These are phyloP conservation scores for Plenodomus biglobosus DNA, from an alignment of 2,329 filamentous ascomycete species.

Conservation along the genomic window DNA sequence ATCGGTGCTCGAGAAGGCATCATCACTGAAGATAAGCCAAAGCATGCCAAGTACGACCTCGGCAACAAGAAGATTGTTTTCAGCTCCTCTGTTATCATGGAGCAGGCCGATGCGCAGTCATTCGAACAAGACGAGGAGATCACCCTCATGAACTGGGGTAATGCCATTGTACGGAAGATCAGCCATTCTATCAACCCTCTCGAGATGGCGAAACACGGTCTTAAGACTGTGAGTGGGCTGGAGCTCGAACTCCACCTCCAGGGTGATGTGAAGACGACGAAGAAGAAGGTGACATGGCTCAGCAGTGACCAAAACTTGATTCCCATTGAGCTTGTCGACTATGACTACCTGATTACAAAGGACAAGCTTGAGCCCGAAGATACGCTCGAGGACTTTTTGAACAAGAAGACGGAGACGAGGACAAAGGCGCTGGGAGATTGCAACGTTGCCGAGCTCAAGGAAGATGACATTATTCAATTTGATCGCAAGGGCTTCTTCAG, in stretches of 20 bases:
- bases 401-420: constrained; percentile 71
- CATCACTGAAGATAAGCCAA: constrained; percentile 73
- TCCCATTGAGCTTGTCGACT: constrained; percentile 85
- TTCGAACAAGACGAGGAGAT: constrained; percentile 89
- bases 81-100: constrained; percentile 73
- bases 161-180: constrained; percentile 74
- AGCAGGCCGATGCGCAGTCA: constrained; percentile 80
- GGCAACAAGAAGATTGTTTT: constrained; percentile 85
- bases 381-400: constrained; percentile 80
- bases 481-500: constrained; percentile 92
- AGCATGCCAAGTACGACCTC: constrained; percentile 87
- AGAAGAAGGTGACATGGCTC: constrained; percentile 97
- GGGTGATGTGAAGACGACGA: constrained; percentile 91
- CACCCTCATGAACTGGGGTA: constrained; percentile 96
- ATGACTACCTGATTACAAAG: constrained; percentile 93
- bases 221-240: constrained; percentile 63
- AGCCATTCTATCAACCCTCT: constrained; percentile 54
- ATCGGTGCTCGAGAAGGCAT: constrained; percentile 59
- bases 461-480: constrained; percentile 91
- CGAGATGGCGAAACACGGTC: constrained; percentile 45
- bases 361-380: constrained; percentile 88
- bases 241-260: constrained; percentile 86
- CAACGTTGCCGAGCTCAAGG: constrained; percentile 76
- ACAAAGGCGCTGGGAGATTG: constrained; percentile 77
- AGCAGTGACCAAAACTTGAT: constrained; percentile 76